Conservation (phyloP, 768 basidiomycete species). For the Boletus subcaerulescens region DNA sequence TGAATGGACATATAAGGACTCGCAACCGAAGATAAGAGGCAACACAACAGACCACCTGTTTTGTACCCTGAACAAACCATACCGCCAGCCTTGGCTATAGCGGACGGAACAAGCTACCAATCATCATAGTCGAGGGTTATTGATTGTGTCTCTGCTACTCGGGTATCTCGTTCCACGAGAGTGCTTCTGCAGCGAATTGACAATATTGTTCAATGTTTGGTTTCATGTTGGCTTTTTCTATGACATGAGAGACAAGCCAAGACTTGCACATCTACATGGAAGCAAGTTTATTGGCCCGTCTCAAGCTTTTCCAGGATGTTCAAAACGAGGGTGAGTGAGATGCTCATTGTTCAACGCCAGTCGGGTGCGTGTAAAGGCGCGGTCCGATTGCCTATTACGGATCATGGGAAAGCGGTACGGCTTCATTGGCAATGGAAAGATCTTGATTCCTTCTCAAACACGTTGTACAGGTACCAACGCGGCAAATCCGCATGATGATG, state of each 20-base stretch:
- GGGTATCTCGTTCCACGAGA: slow-evolving; percentile 57
- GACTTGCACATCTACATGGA: slow-evolving; percentile 17
- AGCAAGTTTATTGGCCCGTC: neutral
- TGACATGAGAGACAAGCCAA: slow-evolving; percentile 7
- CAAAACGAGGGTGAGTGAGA: neutral
- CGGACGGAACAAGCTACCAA: slow-evolving; percentile 5
- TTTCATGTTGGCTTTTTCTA: neutral
- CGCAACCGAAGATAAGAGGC: slow-evolving; percentile 64
- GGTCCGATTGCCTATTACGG: neutral
- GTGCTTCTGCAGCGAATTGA: slow-evolving; percentile 20
- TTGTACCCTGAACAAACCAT: slow-evolving; percentile 43
- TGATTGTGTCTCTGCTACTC: slow-evolving; percentile 79
- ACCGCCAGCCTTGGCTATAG: neutral
- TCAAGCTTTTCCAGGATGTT: slow-evolving; percentile 1
- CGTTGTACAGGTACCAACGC: slow-evolving; percentile 20
- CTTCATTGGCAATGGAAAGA: slow-evolving; percentile 2
- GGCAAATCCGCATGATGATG: slow-evolving; percentile 7
- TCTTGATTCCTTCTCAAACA: slow-evolving; percentile 27
- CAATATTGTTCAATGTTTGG: neutral
- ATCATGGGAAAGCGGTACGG: slow-evolving; percentile 17
- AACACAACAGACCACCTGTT: slow-evolving; percentile 59
- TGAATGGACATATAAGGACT: slow-evolving; percentile 28
- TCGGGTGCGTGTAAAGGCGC: neutral
- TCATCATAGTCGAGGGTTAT: slow-evolving; percentile 28
- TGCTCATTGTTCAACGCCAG: neutral